Evolutionary conservation across 371 early-diverging fungal genomes (phyloP).

Genomic region (Massospora cicadina): DNA sequence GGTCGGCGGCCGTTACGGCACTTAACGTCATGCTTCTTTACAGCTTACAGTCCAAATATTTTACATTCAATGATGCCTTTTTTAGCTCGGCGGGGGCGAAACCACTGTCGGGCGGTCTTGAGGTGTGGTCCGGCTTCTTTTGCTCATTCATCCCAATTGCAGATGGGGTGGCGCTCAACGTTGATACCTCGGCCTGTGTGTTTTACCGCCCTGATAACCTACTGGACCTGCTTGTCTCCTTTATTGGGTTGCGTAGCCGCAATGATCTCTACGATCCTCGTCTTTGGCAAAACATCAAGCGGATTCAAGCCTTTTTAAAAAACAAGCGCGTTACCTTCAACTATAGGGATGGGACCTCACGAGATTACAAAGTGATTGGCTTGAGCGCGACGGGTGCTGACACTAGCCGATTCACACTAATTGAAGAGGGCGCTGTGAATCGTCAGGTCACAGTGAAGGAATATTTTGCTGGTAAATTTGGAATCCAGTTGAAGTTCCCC

Average conservation of each 20-base stretch:
- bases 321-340: conserved; percentile 43
- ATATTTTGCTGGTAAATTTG: conserved; percentile 52
- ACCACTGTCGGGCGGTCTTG: conserved; percentile 35
- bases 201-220: conserved; percentile 53
- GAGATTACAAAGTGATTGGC: conserved; percentile 38
- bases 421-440: conserved; percentile 18
- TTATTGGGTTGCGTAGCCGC: conserved; percentile 31
- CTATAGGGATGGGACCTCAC: conserved; percentile 43
- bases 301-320: conserved; percentile 42
- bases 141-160: conserved; percentile 37
- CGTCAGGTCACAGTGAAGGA: conserved; percentile 36
- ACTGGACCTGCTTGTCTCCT: conserved; percentile 30
- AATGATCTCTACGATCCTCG: conserved; percentile 35
- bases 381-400: conserved; percentile 41
- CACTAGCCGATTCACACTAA: conserved; percentile 36
- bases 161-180: conserved; percentile 45
- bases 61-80: conserved; percentile 53
- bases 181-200: conserved; percentile 68
- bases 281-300: conserved; percentile 29
- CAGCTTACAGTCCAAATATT: conserved; percentile 18
- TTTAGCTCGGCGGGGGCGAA: conserved; percentile 37
- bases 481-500: conserved; percentile 42
- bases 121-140: conserved; percentile 62
- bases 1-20: conserved; percentile 34
- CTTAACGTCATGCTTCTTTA: conserved; percentile 37